Conservation (phyloP, 352 stramenopile genomes). For the Globisporangium polare region DNA sequence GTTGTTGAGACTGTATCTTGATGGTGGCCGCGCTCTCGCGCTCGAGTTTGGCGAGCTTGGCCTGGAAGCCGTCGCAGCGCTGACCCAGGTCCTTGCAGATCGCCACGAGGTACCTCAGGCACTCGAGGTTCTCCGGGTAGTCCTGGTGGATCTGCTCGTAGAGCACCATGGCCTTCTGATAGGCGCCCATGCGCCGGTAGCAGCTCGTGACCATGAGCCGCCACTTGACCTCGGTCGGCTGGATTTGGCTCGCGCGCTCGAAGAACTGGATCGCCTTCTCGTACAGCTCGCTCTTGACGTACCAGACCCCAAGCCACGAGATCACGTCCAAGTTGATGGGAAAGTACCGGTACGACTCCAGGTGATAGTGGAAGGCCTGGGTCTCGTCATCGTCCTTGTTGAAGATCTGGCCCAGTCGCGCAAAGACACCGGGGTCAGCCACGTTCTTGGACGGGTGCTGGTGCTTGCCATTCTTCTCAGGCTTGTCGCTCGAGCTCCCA, state of each 20-base stretch:
- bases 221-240: conserved; percentile 96
- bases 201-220: conserved; percentile 95
- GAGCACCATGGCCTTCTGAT: conserved; percentile 89
- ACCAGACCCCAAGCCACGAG: conserved; percentile 95
- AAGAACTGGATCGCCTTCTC: conserved; percentile 97
- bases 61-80: conserved; percentile 91
- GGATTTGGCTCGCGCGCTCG: conserved; percentile 91
- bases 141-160: conserved; percentile 95
- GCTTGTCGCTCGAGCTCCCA: conserved; percentile 57
- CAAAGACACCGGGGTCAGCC: conserved; percentile 72
- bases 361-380: conserved; percentile 94
- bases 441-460: conserved; percentile 54
- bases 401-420: conserved; percentile 92
- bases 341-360: conserved; percentile 94
- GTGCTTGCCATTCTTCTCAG: conserved; percentile 30
- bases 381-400: conserved; percentile 92
- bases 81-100: conserved; percentile 94
- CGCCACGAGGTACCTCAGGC: conserved; percentile 87
- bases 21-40: conserved; percentile 42
- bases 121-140: conserved; percentile 94
- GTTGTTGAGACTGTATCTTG: conserved; percentile 23
- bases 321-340: conserved; percentile 96
- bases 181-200: conserved; percentile 93
- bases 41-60: conserved; percentile 90
- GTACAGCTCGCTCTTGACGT: conserved; percentile 96